These are phyloP conservation scores for Flaveria trinervia DNA, from an alignment of 129 eudicot species.

Conservation along the genomic window DNA sequence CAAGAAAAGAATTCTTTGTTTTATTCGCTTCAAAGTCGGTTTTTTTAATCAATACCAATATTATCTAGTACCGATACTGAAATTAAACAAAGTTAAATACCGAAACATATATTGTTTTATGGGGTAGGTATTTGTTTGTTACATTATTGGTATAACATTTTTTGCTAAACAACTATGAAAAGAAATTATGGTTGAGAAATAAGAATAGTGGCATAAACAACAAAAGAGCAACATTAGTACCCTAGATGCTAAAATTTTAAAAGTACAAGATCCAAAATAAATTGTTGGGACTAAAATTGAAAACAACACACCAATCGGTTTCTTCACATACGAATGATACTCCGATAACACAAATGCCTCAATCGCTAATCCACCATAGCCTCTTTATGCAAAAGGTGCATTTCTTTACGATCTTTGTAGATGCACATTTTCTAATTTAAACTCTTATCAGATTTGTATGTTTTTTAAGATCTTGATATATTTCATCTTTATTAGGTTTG, in stretches of 20 bases:
- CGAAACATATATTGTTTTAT: too few species aligned
- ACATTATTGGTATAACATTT: too few species aligned
- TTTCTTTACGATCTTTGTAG: not conserved
- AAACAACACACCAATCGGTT: constrained; percentile 12
- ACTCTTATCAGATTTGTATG: not conserved
- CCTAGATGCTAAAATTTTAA: not conserved
- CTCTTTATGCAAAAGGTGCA: not conserved
- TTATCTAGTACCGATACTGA: too few species aligned
- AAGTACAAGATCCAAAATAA: not conserved
- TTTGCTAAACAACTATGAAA: too few species aligned
- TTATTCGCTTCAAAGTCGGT: too few species aligned
- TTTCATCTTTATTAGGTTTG: not conserved
- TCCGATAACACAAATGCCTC: constrained; percentile 3
- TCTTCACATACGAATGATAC: constrained; percentile 22
- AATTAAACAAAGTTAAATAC: too few species aligned
- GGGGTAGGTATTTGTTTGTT: too few species aligned
- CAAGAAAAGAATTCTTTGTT: too few species aligned
- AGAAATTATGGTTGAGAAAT: too few species aligned
- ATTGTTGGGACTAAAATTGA: not conserved
- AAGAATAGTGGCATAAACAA: too few species aligned
- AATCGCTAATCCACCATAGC: constrained; percentile 7
- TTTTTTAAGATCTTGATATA: not conserved
- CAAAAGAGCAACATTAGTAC: too few species aligned
- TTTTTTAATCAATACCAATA: too few species aligned
- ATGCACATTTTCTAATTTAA: not conserved